Evolutionary conservation across 2,329 filamentous ascomycete genomes (phyloP).

Genomic region (Xylaria sp.): DNA sequence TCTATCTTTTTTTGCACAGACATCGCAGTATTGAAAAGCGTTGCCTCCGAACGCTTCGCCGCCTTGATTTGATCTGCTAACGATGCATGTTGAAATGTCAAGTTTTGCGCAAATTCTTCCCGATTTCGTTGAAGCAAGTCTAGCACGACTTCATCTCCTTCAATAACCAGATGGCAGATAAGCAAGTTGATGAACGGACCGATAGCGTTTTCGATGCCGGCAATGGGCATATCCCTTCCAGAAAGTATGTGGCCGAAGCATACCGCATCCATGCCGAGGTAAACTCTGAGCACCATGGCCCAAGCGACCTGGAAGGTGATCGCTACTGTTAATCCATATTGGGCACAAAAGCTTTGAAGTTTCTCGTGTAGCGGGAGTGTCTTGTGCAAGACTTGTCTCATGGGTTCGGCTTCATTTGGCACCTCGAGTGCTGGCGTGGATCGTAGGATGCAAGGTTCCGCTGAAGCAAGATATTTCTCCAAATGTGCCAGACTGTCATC

Average conservation of each 20-base stretch:
- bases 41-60: neutral
- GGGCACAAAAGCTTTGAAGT: slow-evolving; percentile 9
- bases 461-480: slow-evolving; percentile 15
- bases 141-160: slow-evolving; percentile 5
- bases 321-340: slow-evolving; percentile 16
- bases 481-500: slow-evolving; percentile 2
- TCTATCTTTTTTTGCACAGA: slow-evolving; percentile 16
- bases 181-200: slow-evolving; percentile 31
- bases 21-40: slow-evolving; percentile 32
- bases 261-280: slow-evolving; percentile 7
- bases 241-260: slow-evolving; percentile 31
- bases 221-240: slow-evolving; percentile 18
- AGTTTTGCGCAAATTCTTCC: slow-evolving; percentile 16
- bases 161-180: slow-evolving; percentile 12
- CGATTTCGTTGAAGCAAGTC: slow-evolving; percentile 13
- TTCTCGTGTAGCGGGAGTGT: neutral
- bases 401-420: neutral
- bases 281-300: slow-evolving; percentile 18
- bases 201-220: slow-evolving; percentile 17
- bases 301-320: slow-evolving; percentile 29
- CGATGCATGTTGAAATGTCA: slow-evolving; percentile 25
- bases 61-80: slow-evolving; percentile 15
- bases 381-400: neutral
- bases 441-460: slow-evolving; percentile 18
- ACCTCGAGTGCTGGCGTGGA: slow-evolving; percentile 8